Evolutionary conservation across 2,329 filamentous ascomycete species (phyloP).

Genomic region (Aspergillus oerlinghausenensis): DNA sequence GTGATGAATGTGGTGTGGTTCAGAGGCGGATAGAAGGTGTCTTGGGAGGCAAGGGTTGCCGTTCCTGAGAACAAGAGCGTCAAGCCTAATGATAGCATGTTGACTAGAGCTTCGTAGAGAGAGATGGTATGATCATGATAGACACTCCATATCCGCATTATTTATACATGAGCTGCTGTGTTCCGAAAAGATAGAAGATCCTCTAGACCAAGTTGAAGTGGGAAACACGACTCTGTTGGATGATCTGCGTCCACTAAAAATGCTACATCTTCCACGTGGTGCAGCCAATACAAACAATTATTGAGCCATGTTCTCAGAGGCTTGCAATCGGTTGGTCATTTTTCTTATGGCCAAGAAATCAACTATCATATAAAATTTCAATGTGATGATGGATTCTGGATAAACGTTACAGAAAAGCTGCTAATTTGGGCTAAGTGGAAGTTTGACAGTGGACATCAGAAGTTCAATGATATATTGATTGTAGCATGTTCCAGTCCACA

Average conservation of each 20-base stretch:
- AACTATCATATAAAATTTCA: neutral
- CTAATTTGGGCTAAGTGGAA: neutral
- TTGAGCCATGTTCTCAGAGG: neutral
- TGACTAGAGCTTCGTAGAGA: neutral
- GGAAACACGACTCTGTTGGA: neutral
- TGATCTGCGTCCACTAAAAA: neutral
- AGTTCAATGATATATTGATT: neutral
- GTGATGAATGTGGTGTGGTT: slow-evolving; percentile 36
- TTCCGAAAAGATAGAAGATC: neutral
- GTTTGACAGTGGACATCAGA: neutral
- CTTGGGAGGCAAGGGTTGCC: neutral
- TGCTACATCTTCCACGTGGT: neutral
- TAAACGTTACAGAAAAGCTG: no score
- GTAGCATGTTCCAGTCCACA: no score
- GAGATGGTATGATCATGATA: neutral
- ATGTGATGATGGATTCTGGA: neutral
- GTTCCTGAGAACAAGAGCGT: neutral
- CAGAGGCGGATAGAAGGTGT: slow-evolving; percentile 35
- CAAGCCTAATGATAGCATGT: neutral
- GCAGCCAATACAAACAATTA: neutral
- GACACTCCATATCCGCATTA: neutral
- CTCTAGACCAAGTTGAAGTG: neutral
- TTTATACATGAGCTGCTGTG: neutral
- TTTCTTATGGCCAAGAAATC: neutral
- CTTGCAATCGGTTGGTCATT: neutral